These are phyloP conservation scores for Nicotiana benthamiana DNA, from an alignment of 257 asterid genomes.

Conservation along the genomic window DNA sequence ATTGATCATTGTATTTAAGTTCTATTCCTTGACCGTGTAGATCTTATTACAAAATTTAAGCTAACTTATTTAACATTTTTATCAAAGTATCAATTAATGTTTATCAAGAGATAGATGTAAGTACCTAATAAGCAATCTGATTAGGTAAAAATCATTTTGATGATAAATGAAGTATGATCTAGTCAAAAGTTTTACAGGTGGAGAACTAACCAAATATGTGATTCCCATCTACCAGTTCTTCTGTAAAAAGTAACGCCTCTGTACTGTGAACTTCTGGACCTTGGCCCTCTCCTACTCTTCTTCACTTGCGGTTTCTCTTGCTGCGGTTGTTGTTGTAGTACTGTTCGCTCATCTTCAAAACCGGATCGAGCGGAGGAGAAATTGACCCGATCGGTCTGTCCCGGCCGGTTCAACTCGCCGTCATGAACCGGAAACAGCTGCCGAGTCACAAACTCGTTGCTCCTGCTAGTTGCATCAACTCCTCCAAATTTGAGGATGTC, in stretches of 20 bases:
- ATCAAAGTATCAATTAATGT: too few species aligned
- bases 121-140: too few species aligned
- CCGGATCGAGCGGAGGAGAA: not conserved
- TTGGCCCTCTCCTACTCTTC: slow-evolving; percentile 61
- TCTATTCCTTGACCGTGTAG: too few species aligned
- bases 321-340: slow-evolving; percentile 21
- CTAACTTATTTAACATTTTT: too few species aligned
- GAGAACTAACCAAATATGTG: slow-evolving; percentile 47
- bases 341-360: not conserved
- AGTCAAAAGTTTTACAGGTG: not conserved
- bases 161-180: not conserved
- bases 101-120: too few species aligned
- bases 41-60: too few species aligned
- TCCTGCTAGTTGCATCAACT: slow-evolving; percentile 1
- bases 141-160: too few species aligned
- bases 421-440: slow-evolving; percentile 40
- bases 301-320: slow-evolving; percentile 26
- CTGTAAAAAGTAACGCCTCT: slow-evolving; percentile 62
- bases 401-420: not conserved
- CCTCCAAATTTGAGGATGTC: slow-evolving; percentile 28
- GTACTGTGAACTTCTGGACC: slow-evolving; percentile 54
- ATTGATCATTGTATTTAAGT: too few species aligned
- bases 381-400: slow-evolving; percentile 9
- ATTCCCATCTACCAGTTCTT: slow-evolving; percentile 71
- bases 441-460: slow-evolving; percentile 37